A percentile compares a stretch with the other conserved stretches of the same genome.
Evolutionary conservation across 257 asterid genomes (phyloP).

Genomic region (Sherardia arvensis): DNA sequence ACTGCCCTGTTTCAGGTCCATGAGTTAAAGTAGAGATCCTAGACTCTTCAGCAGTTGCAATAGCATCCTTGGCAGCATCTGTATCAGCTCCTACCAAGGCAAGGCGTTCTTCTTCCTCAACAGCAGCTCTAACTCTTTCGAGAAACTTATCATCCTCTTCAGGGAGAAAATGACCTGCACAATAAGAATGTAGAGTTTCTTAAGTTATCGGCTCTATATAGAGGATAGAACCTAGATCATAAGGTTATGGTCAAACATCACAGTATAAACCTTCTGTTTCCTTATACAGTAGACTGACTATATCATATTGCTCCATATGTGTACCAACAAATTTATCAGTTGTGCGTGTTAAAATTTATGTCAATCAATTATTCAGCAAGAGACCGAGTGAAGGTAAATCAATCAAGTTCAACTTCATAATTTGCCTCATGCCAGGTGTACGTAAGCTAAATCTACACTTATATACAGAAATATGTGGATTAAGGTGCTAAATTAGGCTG

Average conservation of each 20-base stretch:
- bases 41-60: slow-evolving; percentile 66
- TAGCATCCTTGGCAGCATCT: slow-evolving; percentile 81
- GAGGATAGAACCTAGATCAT: background rate
- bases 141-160: slow-evolving; percentile 97
- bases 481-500: too few species aligned
- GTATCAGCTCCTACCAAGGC: slow-evolving; percentile 69
- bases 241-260: background rate
- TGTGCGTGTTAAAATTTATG: background rate
- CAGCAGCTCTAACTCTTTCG: slow-evolving; percentile 89
- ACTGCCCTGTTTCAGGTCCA: slow-evolving; percentile 27
- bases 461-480: slow-evolving; percentile 1
- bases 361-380: background rate
- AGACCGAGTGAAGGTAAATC: background rate
- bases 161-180: slow-evolving; percentile 80
- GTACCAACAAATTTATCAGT: background rate
- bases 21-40: slow-evolving; percentile 32
- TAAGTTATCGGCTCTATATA: background rate
- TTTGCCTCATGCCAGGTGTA: background rate
- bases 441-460: background rate
- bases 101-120: slow-evolving; percentile 92
- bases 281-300: background rate
- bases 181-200: background rate
- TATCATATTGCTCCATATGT: background rate
- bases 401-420: background rate
- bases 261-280: background rate